Conservation (phyloP, 2,329 filamentous ascomycete genomes). For the Ceratocystiopsis sp. region DNA sequence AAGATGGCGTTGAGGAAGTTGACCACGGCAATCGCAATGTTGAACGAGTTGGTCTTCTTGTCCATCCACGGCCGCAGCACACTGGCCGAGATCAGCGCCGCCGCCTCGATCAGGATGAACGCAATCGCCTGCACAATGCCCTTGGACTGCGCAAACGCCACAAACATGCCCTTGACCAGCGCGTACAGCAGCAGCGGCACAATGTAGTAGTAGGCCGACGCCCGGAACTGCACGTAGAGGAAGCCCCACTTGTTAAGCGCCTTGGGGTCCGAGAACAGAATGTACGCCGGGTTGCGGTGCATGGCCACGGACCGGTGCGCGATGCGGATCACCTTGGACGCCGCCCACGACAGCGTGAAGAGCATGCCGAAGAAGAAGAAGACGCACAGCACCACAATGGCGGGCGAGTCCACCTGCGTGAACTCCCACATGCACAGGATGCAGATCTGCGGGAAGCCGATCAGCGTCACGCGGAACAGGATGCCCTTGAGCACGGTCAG, state of each 20-base stretch:
- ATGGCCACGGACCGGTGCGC: constrained; percentile 66
- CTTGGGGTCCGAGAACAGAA: constrained; percentile 72
- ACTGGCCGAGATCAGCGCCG: constrained; percentile 51
- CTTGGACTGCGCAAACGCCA: constrained; percentile 53
- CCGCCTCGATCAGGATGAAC: constrained; percentile 58
- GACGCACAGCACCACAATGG: constrained; percentile 61
- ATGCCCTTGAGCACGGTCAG: constrained; percentile 73
- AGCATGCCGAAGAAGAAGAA: constrained; percentile 68
- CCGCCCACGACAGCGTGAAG: constrained; percentile 56
- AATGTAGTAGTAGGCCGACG: constrained; percentile 78
- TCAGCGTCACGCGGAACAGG: constrained; percentile 64
- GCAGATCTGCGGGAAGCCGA: constrained; percentile 72
- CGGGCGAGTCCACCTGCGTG: constrained; percentile 58
- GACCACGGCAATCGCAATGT: constrained; percentile 65
- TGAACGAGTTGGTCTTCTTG: constrained; percentile 83
- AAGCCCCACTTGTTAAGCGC: constrained; percentile 87
- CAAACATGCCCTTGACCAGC: constrained; percentile 65
- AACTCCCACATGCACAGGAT: constrained; percentile 77
- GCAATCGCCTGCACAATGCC: constrained; percentile 58
- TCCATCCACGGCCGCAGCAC: constrained; percentile 84
- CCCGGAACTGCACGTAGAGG: constrained; percentile 78
- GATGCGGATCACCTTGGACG: constrained; percentile 65
- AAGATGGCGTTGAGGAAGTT: constrained; percentile 75
- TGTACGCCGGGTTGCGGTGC: constrained; percentile 84
- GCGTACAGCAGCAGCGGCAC: constrained; percentile 57